A percentile compares a stretch with the other conserved stretches of the same genome.
These are phyloP conservation scores for Solanum raphanifolium DNA, from an alignment of 257 asterid genomes.

Conservation along the genomic window DNA sequence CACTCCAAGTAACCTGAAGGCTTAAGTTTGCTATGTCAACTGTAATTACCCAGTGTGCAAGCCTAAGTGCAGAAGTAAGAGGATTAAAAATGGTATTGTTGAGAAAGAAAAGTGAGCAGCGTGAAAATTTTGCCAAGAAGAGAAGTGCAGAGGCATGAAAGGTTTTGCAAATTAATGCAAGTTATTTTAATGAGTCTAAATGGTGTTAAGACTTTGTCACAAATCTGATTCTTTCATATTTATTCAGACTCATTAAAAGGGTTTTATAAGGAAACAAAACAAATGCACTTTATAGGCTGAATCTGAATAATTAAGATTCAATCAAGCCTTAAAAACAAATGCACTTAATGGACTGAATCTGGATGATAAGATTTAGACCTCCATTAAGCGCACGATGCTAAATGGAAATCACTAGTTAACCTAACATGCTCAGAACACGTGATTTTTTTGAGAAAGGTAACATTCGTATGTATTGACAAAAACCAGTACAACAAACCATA, in stretches of 20 bases:
- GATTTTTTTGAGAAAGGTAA: too few species aligned
- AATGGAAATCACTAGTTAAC: not conserved
- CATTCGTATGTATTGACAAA: too few species aligned
- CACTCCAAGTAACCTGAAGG: slow-evolving; percentile 13
- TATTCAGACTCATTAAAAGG: too few species aligned
- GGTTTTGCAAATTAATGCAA: too few species aligned
- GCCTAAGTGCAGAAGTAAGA: slow-evolving; percentile 32
- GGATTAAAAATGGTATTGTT: not conserved
- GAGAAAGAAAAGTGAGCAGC: not conserved
- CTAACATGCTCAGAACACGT: not conserved
- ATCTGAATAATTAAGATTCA: not conserved
- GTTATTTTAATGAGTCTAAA: too few species aligned
- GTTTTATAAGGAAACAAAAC: not conserved
- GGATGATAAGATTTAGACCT: not conserved
- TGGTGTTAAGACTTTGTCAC: too few species aligned
- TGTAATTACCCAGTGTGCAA: slow-evolving; percentile 43
- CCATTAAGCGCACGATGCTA: not conserved
- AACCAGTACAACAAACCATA: too few species aligned
- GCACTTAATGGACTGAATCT: not conserved
- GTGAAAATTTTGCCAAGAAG: not conserved
- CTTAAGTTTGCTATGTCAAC: slow-evolving; percentile 36
- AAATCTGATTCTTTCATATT: too few species aligned
- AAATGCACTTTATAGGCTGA: not conserved
- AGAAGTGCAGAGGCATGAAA: too few species aligned
- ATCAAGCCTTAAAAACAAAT: not conserved